A percentile compares a stretch with the other conserved stretches of the same genome.
phyloP scores from a whole-genome alignment of 2,329 filamentous ascomycete genomes.

The Canariomyces notabilis region DNA sequence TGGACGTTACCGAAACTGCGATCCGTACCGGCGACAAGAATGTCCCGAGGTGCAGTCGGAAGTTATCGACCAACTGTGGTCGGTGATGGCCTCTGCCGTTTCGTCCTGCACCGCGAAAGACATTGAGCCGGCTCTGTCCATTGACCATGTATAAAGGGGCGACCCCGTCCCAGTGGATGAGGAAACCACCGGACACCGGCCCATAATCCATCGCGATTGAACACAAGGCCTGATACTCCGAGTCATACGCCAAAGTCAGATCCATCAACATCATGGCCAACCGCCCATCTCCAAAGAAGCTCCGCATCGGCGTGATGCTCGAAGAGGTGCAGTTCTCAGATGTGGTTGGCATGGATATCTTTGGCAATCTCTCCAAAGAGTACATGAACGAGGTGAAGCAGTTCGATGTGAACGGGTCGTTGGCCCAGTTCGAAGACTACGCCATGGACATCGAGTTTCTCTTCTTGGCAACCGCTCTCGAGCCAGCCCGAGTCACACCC shows the following conservation, averaged over 20 bases:
- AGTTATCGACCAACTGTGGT: too few relatives aligned
- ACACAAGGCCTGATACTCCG: too few relatives aligned
- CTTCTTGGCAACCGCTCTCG: conserved; percentile 34
- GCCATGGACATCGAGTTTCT: conserved; percentile 33
- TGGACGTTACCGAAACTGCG: too few relatives aligned
- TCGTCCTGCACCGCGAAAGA: too few relatives aligned
- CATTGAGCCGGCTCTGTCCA: too few relatives aligned
- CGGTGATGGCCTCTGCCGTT: too few relatives aligned
- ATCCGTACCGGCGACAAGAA: too few relatives aligned
- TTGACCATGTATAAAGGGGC: too few relatives aligned
- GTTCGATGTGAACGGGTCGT: conserved; percentile 19
- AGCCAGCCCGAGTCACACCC: conserved; percentile 29
- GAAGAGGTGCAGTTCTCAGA: conserved; percentile 37
- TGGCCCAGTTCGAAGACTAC: conserved; percentile 19
- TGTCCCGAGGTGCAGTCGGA: too few relatives aligned
- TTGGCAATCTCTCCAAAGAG: conserved; percentile 32
- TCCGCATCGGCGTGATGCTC: conserved; percentile 37
- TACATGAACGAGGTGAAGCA: conserved; percentile 24
- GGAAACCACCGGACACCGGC: too few relatives aligned
- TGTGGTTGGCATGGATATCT: conserved; percentile 36
- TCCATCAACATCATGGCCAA: background rate
- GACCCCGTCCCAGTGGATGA: too few relatives aligned
- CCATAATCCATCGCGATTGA: too few relatives aligned
- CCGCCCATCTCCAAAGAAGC: background rate
- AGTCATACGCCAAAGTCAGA: background rate